A percentile compares a stretch with the other conserved stretches of the same genome.
Evolutionary conservation across 2,329 filamentous ascomycete species (phyloP).

Genomic region (Trichophyton simii): DNA sequence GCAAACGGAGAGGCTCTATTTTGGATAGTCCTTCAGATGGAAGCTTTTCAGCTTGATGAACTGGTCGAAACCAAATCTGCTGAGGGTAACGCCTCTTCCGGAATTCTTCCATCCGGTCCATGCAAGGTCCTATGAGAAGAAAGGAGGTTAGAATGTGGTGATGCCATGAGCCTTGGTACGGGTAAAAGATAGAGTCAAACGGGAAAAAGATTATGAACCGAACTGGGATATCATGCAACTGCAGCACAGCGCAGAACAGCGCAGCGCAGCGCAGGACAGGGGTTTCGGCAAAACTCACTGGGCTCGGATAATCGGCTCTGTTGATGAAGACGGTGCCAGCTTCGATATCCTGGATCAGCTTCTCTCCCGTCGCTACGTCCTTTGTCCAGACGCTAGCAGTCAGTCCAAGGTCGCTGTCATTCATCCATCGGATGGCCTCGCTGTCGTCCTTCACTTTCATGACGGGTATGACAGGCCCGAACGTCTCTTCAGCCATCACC

Average conservation of each 20-base stretch:
- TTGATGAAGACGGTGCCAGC: conserved; percentile 96
- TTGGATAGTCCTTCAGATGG: conserved; percentile 70
- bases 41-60: conserved; percentile 95
- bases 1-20: conserved; percentile 22
- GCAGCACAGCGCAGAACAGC: too few relatives aligned
- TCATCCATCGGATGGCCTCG: conserved; percentile 78
- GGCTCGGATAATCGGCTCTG: conserved; percentile 79
- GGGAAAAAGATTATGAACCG: background rate
- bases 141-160: conserved; percentile 13
- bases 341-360: conserved; percentile 68
- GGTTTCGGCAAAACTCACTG: conserved; percentile 48
- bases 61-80: conserved; percentile 83
- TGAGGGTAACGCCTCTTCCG: conserved; percentile 79
- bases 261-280: background rate
- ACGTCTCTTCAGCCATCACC: conserved; percentile 90
- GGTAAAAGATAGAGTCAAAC: conserved; percentile 8
- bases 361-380: conserved; percentile 60
- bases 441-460: conserved; percentile 72
- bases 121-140: conserved; percentile 58
- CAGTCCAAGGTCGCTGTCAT: conserved; percentile 84
- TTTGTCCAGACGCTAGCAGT: conserved; percentile 98
- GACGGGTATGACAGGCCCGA: conserved; percentile 82
- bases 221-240: background rate
- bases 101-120: conserved; percentile 98
- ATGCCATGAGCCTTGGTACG: background rate